A percentile compares a stretch with the other conserved stretches of the same genome.
These are phyloP conservation scores for Komagataella ulmi DNA, from an alignment of 805 yeast genomes.

Conservation along the genomic window DNA sequence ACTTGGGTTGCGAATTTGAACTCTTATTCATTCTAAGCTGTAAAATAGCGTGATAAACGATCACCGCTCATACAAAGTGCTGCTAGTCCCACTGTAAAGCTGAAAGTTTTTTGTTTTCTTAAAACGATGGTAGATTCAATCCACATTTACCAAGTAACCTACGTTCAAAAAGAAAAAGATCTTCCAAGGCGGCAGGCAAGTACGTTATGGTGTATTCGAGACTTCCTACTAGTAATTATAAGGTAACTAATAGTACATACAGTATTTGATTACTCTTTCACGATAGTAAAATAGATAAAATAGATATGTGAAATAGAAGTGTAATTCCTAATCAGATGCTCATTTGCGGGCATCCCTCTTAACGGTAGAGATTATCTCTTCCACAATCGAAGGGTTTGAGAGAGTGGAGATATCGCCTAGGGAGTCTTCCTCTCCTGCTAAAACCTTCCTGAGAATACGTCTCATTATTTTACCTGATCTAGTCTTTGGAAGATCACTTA, in stretches of 20 bases:
- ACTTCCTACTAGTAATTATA: not conserved
- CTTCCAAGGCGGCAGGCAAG: too few species aligned
- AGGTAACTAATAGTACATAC: constrained; percentile 1
- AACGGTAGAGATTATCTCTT: constrained; percentile 45
- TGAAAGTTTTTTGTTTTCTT: not conserved
- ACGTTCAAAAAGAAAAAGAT: too few species aligned
- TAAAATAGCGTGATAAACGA: not conserved
- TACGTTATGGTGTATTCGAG: too few species aligned
- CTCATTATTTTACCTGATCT: constrained; percentile 84
- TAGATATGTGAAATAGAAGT: not conserved
- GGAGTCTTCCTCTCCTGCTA: constrained; percentile 68
- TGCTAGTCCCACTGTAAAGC: not conserved
- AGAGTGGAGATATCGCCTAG: constrained; percentile 70
- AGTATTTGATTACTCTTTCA: not conserved
- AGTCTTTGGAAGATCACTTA: constrained; percentile 72
- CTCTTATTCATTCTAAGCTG: not conserved
- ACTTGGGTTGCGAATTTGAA: not conserved
- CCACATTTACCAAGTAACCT: too few species aligned
- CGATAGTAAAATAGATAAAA: not conserved
- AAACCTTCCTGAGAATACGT: constrained; percentile 66
- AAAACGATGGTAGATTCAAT: not conserved
- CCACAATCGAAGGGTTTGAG: constrained; percentile 65
- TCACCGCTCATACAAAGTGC: not conserved
- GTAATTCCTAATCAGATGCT: not conserved
- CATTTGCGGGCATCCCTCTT: constrained; percentile 9